Evolutionary conservation across 2,329 filamentous ascomycete species (phyloP).

Genomic region (Colletotrichum caudatum): DNA sequence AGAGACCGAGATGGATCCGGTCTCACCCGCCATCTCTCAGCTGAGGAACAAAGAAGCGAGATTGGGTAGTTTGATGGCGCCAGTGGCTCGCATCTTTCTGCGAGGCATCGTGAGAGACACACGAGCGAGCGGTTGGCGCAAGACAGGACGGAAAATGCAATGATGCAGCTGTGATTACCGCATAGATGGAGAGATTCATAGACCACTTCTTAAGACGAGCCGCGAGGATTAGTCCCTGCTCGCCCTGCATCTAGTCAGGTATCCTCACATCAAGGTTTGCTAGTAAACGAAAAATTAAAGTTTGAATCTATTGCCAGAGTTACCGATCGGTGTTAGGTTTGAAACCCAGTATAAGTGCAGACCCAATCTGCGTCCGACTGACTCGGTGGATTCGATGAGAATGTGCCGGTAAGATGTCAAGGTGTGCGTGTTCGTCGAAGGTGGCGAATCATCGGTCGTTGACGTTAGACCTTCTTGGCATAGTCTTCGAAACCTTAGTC

Average conservation of each 20-base stretch:
- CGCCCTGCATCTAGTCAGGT: too few species aligned
- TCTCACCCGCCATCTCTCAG: constrained; percentile 36
- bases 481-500: constrained; percentile 8
- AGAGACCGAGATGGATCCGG: constrained; percentile 34
- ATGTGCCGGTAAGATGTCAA: neutral
- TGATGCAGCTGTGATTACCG: neutral
- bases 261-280: constrained; percentile 5
- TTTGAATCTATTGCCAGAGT: neutral
- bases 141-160: constrained; percentile 33
- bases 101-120: constrained; percentile 28
- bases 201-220: constrained; percentile 27
- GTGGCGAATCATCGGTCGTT: neutral
- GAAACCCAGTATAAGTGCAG: constrained; percentile 20
- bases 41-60: neutral
- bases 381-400: constrained; percentile 26
- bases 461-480: neutral
- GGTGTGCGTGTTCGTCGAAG: neutral
- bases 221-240: neutral
- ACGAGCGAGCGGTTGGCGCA: neutral
- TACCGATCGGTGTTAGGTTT: constrained; percentile 11
- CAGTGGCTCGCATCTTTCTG: constrained; percentile 11
- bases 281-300: constrained; percentile 14
- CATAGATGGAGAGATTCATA: neutral
- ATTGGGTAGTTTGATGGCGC: constrained; percentile 15
- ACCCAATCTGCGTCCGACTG: neutral